Percentiles rank a stretch among this genome's conserved stretches.
These are phyloP conservation scores for Geopyxis carbonaria DNA, from an alignment of 495 filamentous ascomycete genomes.

Conservation along the genomic window DNA sequence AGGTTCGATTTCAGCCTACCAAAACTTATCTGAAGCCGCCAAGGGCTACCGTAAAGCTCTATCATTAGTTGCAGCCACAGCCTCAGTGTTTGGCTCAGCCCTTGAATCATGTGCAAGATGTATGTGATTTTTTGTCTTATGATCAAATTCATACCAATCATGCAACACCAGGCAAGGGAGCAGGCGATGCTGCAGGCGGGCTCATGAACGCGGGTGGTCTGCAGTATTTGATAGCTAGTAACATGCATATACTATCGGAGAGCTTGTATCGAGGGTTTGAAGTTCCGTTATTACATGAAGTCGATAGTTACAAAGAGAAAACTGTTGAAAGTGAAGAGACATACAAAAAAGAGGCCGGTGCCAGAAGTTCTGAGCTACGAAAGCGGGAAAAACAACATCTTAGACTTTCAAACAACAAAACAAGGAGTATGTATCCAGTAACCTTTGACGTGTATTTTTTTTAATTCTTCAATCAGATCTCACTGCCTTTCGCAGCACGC, in stretches of 20 bases:
- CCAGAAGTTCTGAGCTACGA: constrained; percentile 37
- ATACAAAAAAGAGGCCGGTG: constrained; percentile 35
- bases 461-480: constrained; percentile 12
- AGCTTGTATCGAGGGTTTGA: constrained; percentile 49
- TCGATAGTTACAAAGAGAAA: constrained; percentile 41
- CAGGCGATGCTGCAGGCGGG: constrained; percentile 40
- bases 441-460: constrained; percentile 4
- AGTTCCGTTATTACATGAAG: constrained; percentile 45
- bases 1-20: constrained; percentile 40
- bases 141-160: constrained; percentile 27
- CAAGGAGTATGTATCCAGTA: constrained; percentile 27
- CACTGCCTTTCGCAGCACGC: constrained; percentile 26
- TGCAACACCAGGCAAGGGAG: constrained; percentile 34
- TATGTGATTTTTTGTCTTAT: too few species aligned
- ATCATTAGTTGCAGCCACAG: constrained; percentile 37
- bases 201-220: constrained; percentile 42
- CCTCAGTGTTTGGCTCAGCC: constrained; percentile 42
- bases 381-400: constrained; percentile 43
- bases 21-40: constrained; percentile 40
- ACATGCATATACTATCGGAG: constrained; percentile 46
- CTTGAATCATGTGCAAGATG: constrained; percentile 47
- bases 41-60: constrained; percentile 44
- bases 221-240: constrained; percentile 47
- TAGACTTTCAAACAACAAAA: constrained; percentile 37
- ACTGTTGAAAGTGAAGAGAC: constrained; percentile 42